Base-by-base conservation (phyloP, 805 yeast genomes). In the Candida wancherniae region DNA sequence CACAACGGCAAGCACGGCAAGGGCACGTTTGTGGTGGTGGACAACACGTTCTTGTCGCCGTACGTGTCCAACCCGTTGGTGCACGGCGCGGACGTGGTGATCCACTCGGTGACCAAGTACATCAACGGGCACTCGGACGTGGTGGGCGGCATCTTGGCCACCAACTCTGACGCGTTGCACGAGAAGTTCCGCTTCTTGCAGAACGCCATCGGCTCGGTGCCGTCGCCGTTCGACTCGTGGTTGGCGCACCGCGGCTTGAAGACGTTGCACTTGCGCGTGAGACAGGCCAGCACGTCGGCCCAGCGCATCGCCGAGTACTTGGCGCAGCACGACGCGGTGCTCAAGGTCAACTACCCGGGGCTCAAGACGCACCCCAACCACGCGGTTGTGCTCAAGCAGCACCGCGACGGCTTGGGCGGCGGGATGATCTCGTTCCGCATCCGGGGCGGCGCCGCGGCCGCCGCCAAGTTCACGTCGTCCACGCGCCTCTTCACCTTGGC, bases 51-150 rank as follows among this genome's bases (percentile, higher is more conserved):
- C 72, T 64, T 84, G 54, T 81, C 92, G 11, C 94, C 94, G 51
- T 84, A 84, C 66, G 63, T 84, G 50, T 84, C 87, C 43, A 84
- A 83, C 68, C 95, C 95, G 44, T 71, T 85, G 55, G 65, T 61
- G 41, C 78, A 69, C 46, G 95, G 95, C 45, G 95, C 92, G 33
- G 94, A 85, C 52, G 74, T 84, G 39, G 94, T 85, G 29, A 81
- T 83, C 26, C 95, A 85, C 65, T 82, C 92, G 11, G 94, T 84
- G 40, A 84, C 95, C 52, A 85, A 85, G 62, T 86, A 83, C 69
- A 78, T 85, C 62, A 85, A 84, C 53, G 95, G 95, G 44, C 95
- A 85, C 65, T 83, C 94, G 15, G 95, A 85, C 54, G 94, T 85
- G 14, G 92, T 85, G 30, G 73, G 84, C 67, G 95, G 95, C 49